Conservation (phyloP, 2,329 filamentous ascomycete species). For the Incumbomyces delicatus region DNA sequence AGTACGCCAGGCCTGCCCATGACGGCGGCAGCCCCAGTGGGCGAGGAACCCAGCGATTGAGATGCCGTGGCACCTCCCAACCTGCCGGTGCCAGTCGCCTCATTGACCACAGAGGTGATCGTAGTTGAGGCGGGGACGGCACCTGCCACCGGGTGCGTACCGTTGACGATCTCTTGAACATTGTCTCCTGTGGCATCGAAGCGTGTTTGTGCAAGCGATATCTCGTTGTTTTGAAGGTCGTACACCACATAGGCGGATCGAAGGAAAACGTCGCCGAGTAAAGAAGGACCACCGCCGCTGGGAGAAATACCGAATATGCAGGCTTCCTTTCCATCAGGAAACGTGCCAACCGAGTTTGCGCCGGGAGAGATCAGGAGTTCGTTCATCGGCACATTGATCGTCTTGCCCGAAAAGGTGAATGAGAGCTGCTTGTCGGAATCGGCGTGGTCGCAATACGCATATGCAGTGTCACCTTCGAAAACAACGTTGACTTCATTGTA, state of each 20-base stretch:
- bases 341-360: constrained; percentile 27
- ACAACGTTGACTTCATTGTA: constrained; percentile 50
- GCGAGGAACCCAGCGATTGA: background rate
- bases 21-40: background rate
- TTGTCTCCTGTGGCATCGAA: constrained; percentile 46
- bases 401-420: constrained; percentile 47
- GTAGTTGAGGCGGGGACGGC: constrained; percentile 31
- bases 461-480: constrained; percentile 48
- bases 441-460: constrained; percentile 45
- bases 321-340: constrained; percentile 27
- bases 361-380: constrained; percentile 48
- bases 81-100: constrained; percentile 8
- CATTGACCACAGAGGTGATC: constrained; percentile 14
- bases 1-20: background rate
- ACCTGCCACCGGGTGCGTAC: constrained; percentile 40
- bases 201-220: constrained; percentile 51
- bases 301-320: constrained; percentile 44
- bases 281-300: constrained; percentile 35
- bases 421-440: constrained; percentile 41
- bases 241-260: constrained; percentile 55
- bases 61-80: background rate
- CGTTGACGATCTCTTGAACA: constrained; percentile 45
- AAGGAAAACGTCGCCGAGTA: constrained; percentile 54
- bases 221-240: constrained; percentile 50
- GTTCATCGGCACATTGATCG: constrained; percentile 45